These are phyloP conservation scores for Jackrogersella minutella DNA, from an alignment of 495 filamentous ascomycete species.

Conservation along the genomic window DNA sequence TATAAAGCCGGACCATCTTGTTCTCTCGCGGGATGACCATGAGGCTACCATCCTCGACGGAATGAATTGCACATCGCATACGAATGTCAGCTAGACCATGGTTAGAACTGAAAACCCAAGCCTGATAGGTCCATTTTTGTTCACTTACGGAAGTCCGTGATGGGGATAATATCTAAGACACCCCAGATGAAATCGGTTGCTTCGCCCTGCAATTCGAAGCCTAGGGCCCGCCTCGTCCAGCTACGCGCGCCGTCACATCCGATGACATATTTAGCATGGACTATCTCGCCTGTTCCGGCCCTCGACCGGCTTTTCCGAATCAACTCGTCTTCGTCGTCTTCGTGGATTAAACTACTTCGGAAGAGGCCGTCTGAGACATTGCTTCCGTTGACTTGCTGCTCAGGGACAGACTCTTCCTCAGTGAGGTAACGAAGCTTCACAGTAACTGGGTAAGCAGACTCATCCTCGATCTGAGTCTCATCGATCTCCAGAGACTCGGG, in stretches of 20 bases:
- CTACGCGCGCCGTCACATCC: constrained; percentile 75
- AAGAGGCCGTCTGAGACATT: constrained; percentile 57
- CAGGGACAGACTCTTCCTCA: constrained; percentile 55
- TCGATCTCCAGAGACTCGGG: constrained; percentile 57
- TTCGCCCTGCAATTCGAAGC: constrained; percentile 68
- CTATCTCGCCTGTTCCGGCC: constrained; percentile 51
- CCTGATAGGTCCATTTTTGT: constrained; percentile 49
- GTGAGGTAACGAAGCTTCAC: constrained; percentile 56
- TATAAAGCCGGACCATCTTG: constrained; percentile 72
- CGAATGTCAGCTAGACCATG: constrained; percentile 69
- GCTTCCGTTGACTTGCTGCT: constrained; percentile 48
- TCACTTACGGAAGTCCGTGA: constrained; percentile 71
- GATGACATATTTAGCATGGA: constrained; percentile 72
- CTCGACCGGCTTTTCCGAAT: constrained; percentile 46
- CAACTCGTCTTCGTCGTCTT: constrained; percentile 66
- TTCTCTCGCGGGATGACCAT: constrained; percentile 76
- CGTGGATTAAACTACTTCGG: constrained; percentile 54
- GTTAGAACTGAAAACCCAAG: constrained; percentile 62
- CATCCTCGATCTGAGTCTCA: constrained; percentile 50
- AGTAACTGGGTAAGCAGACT: constrained; percentile 62
- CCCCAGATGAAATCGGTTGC: constrained; percentile 74
- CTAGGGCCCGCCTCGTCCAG: constrained; percentile 66
- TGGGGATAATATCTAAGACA: constrained; percentile 70
- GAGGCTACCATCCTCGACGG: constrained; percentile 66
- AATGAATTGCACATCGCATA: constrained; percentile 72